Evolutionary conservation across 1,284 basidiomycete genomes (phyloP).

Genomic region (Cutaneotrichosporon cavernicola): DNA sequence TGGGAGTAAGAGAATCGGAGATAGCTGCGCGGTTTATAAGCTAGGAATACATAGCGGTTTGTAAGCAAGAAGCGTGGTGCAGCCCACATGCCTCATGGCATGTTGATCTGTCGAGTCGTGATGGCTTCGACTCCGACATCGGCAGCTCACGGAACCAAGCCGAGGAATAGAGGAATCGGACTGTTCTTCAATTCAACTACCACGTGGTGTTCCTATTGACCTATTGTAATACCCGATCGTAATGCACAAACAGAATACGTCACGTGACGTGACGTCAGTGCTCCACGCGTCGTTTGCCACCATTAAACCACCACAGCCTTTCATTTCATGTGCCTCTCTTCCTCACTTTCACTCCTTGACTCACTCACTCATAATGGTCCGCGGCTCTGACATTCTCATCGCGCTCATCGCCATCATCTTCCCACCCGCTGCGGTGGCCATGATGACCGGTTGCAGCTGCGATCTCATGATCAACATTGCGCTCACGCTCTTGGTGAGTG

Average conservation of each 20-base stretch:
- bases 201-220: too few relatives aligned
- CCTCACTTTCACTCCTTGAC: conserved; percentile 9
- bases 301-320: not conserved
- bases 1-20: too few relatives aligned
- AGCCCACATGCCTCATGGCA: too few relatives aligned
- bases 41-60: too few relatives aligned
- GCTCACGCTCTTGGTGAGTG: conserved; percentile 30
- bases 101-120: too few relatives aligned
- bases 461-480: conserved; percentile 75
- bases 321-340: not conserved
- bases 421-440: conserved; percentile 61
- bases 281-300: conserved; percentile 4
- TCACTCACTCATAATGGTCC: conserved; percentile 39
- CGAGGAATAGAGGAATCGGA: too few relatives aligned
- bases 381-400: conserved; percentile 47
- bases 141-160: too few relatives aligned
- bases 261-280: not conserved
- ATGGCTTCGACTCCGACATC: too few relatives aligned
- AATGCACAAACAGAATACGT: not conserved
- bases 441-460: conserved; percentile 73
- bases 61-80: too few relatives aligned
- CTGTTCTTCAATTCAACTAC: too few relatives aligned
- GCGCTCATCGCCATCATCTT: conserved; percentile 61
- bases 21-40: too few relatives aligned
- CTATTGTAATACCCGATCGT: not conserved